Evolutionary conservation across 1,284 basidiomycete genomes (phyloP).

Genomic region (Microbotryum violaceum): DNA sequence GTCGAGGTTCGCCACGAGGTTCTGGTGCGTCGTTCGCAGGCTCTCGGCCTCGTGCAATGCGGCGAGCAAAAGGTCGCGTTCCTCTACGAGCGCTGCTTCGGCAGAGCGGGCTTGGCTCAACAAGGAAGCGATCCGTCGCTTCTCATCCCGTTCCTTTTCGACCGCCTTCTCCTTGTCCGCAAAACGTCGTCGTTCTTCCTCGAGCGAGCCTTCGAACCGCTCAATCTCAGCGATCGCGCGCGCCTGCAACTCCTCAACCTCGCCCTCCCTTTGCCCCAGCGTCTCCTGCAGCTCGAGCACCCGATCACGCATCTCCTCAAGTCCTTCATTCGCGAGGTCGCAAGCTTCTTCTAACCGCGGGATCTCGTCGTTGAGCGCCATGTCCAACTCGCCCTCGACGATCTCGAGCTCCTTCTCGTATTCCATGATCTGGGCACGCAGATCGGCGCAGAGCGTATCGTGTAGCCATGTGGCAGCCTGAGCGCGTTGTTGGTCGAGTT

Average conservation of each 20-base stretch:
- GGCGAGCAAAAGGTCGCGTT: too few species aligned
- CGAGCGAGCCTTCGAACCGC: neutral
- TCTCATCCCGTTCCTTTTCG: neutral
- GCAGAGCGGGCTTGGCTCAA: neutral
- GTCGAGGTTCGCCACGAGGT: too few species aligned
- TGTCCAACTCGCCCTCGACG: constrained; percentile 1
- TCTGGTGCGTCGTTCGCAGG: too few species aligned
- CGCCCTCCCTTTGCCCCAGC: neutral
- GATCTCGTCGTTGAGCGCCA: constrained; percentile 3
- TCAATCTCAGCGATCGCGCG: neutral
- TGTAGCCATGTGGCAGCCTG: too few species aligned
- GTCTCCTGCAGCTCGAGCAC: constrained; percentile 2
- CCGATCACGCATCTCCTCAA: constrained; percentile 1
- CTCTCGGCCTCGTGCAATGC: too few species aligned
- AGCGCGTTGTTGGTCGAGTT: too few species aligned
- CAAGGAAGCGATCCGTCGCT: neutral
- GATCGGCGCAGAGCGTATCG: too few species aligned
- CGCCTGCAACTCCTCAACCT: constrained; percentile 1
- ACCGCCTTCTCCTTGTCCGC: constrained; percentile 1
- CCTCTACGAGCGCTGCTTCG: too few species aligned
- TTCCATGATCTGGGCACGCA: too few species aligned
- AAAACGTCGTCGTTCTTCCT: neutral
- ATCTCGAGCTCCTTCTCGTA: constrained; percentile 1
- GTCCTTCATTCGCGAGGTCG: neutral
- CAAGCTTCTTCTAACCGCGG: neutral